These are phyloP conservation scores for Cardiospermum halicacabum DNA, from an alignment of 345 rosid species.

Conservation along the genomic window DNA sequence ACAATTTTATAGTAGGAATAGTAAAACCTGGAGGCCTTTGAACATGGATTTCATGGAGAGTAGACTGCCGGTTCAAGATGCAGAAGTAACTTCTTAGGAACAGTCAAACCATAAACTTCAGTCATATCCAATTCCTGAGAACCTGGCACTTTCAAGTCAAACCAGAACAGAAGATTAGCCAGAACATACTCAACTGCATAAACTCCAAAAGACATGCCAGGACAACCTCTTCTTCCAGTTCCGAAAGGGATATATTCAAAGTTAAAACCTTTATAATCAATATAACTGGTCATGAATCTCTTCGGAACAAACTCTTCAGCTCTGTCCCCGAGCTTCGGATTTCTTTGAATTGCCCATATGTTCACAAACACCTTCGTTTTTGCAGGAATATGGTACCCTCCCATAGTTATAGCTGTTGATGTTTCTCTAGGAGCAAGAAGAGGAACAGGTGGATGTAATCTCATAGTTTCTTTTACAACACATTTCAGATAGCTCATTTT, in stretches of 20 bases:
- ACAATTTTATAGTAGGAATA: too few relatives aligned
- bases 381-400: slow-evolving; percentile 15
- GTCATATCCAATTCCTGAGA: background rate
- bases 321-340: slow-evolving; percentile 9
- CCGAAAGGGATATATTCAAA: slow-evolving; percentile 10
- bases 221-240: slow-evolving; percentile 3
- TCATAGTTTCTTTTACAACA: slow-evolving; percentile 8
- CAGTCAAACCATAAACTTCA: background rate
- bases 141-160: slow-evolving; percentile 12
- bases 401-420: background rate
- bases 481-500: background rate
- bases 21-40: too few relatives aligned
- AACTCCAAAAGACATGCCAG: background rate
- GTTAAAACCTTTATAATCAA: slow-evolving; percentile 11
- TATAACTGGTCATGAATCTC: background rate
- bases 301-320: slow-evolving; percentile 11
- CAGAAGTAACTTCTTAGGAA: background rate
- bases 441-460: background rate
- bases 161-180: slow-evolving; percentile 11
- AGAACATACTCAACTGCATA: background rate
- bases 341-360: slow-evolving; percentile 18
- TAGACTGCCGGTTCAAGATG: background rate
- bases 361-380: background rate
- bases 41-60: background rate
- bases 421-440: slow-evolving; percentile 5